A percentile compares a stretch with the other conserved stretches of the same genome.
These are phyloP conservation scores for Entomortierella lignicola DNA, from an alignment of 192 early-diverging fungal genomes.

Conservation along the genomic window DNA sequence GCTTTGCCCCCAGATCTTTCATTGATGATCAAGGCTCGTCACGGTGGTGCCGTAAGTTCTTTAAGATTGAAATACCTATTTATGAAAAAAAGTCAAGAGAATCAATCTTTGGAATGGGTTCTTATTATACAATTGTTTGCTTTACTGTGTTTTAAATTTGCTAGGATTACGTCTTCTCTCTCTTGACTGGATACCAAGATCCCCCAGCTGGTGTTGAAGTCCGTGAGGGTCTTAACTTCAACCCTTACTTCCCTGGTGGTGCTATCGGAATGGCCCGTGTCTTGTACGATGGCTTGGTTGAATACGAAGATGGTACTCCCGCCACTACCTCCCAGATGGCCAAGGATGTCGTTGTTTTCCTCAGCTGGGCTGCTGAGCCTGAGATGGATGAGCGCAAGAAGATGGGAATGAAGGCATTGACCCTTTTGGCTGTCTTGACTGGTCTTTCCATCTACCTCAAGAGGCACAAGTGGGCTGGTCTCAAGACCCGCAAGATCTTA, in stretches of 20 bases:
- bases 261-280: conserved; percentile 96
- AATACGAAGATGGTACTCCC: conserved; percentile 96
- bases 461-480: conserved; percentile 89
- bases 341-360: conserved; percentile 95
- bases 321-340: conserved; percentile 96
- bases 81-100: too few species aligned
- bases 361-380: conserved; percentile 96
- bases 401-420: conserved; percentile 91
- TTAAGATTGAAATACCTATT: background rate
- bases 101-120: too few species aligned
- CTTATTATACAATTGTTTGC: too few species aligned
- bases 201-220: conserved; percentile 93
- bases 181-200: conserved; percentile 95
- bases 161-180: conserved; percentile 93
- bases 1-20: conserved; percentile 96
- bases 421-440: conserved; percentile 76
- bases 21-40: conserved; percentile 93
- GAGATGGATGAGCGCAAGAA: conserved; percentile 97
- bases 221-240: conserved; percentile 97
- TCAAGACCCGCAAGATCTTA: conserved; percentile 95
- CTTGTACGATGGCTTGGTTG: conserved; percentile 93
- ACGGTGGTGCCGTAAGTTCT: conserved; percentile 82
- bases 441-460: conserved; percentile 90
- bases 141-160: too few species aligned
- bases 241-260: conserved; percentile 99